Percentiles rank a stretch among this genome's conserved stretches.
Evolutionary conservation across 2,329 filamentous ascomycete genomes (phyloP).

Genomic region (Cercospora sp.): DNA sequence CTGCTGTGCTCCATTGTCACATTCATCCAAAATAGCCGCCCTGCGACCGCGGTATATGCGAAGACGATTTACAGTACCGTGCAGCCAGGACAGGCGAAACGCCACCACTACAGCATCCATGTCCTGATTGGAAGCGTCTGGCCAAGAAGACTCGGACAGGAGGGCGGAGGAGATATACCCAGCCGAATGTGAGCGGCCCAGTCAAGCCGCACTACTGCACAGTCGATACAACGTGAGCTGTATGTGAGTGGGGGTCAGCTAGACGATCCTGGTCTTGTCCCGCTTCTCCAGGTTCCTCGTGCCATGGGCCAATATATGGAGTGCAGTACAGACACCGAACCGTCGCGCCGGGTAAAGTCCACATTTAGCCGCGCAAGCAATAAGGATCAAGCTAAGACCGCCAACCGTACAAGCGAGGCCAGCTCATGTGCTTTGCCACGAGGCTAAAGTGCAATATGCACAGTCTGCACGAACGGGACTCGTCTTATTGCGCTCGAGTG

Average conservation of each 20-base stretch:
- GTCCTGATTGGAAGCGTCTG: slow-evolving; percentile 3
- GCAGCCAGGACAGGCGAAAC: slow-evolving; percentile 5
- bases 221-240: slow-evolving; percentile 1
- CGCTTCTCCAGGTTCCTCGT: slow-evolving; percentile 10
- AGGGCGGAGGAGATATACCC: not conserved
- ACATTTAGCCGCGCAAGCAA: slow-evolving; percentile 8
- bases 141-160: slow-evolving; percentile 54
- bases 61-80: not conserved
- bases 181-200: slow-evolving; percentile 2
- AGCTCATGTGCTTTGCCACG: slow-evolving; percentile 2
- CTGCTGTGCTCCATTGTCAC: not conserved
- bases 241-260: not conserved
- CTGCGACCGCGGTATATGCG: slow-evolving; percentile 2
- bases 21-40: slow-evolving; percentile 18
- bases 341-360: slow-evolving; percentile 6
- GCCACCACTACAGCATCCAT: not conserved
- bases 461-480: not conserved
- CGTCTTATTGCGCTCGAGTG: not conserved
- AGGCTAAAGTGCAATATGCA: slow-evolving; percentile 6
- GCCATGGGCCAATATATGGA: slow-evolving; percentile 1
- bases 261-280: not conserved
- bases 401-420: slow-evolving; percentile 2
- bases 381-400: not conserved
- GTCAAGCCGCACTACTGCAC: not conserved
- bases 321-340: not conserved